Conservation (phyloP, 495 filamentous ascomycete species). For the Chaetomium fimeti region DNA sequence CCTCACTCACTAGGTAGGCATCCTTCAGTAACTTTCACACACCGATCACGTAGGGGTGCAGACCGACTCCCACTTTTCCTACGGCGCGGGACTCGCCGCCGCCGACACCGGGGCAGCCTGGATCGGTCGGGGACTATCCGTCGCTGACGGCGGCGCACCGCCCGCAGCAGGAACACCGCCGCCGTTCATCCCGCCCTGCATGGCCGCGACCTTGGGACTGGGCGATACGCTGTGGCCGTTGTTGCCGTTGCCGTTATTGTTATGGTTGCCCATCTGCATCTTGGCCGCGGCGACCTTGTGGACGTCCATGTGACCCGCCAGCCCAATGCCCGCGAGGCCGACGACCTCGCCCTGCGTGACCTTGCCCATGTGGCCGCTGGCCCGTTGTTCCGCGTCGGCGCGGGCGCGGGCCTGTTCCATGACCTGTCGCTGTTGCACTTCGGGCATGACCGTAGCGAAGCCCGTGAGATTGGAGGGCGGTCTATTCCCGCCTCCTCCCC, state of each 20-base stretch:
- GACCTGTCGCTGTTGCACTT: constrained; percentile 39
- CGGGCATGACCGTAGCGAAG: constrained; percentile 40
- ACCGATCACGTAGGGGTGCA: neutral
- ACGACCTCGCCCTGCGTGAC: constrained; percentile 35
- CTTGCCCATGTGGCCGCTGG: constrained; percentile 38
- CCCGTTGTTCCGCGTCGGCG: constrained; percentile 42
- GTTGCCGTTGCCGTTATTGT: neutral
- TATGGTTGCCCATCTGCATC: constrained; percentile 34
- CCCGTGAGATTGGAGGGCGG: constrained; percentile 33
- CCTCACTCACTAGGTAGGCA: neutral
- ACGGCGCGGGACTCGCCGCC: constrained; percentile 19
- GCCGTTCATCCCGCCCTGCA: constrained; percentile 27
- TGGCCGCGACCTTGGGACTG: constrained; percentile 10
- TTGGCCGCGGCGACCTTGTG: constrained; percentile 39
- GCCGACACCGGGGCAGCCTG: constrained; percentile 7
- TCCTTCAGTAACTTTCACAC: neutral
- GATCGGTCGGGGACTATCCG: constrained; percentile 5
- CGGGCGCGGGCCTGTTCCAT: constrained; percentile 50
- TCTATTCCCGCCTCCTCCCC: constrained; percentile 12
- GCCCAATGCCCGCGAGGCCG: constrained; percentile 40
- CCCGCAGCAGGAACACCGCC: neutral
- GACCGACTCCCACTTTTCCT: neutral
- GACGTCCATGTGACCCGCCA: constrained; percentile 38
- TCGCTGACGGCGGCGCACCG: neutral
- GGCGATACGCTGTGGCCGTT: neutral